phyloP scores from a whole-genome alignment of 202 grass and related monocot genomes.

The Carex arenaria region DNA sequence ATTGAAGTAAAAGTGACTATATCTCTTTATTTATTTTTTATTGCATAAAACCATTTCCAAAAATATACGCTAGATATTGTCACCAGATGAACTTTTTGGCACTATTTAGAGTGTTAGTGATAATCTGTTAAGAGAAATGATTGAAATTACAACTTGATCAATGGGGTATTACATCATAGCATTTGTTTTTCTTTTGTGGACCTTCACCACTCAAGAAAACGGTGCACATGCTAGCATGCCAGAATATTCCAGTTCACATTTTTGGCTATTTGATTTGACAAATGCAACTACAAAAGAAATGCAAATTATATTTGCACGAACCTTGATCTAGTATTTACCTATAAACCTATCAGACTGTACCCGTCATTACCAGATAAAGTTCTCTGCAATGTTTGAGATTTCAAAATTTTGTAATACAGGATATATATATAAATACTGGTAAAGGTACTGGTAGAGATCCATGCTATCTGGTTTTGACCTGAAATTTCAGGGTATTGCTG shows the following conservation, averaged over 20 bases:
- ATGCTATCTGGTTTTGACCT: background rate
- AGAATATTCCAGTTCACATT: slow-evolving; percentile 17
- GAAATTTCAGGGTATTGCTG: background rate
- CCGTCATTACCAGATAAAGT: background rate
- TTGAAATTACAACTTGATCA: slow-evolving; percentile 3
- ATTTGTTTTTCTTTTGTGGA: background rate
- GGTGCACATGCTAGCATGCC: background rate
- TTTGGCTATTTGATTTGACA: background rate
- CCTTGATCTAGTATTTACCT: background rate
- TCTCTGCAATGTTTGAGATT: background rate
- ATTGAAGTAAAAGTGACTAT: background rate
- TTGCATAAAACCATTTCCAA: background rate
- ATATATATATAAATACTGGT: background rate
- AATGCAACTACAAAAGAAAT: background rate
- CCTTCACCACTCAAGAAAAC: slow-evolving; percentile 10
- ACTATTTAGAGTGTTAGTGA: slow-evolving; percentile 7
- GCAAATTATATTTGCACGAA: background rate
- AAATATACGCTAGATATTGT: slow-evolving; percentile 4
- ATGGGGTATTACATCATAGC: slow-evolving; percentile 16
- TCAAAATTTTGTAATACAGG: background rate
- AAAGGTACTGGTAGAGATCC: background rate
- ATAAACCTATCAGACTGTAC: background rate
- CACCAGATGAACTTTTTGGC: slow-evolving; percentile 14
- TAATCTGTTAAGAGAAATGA: background rate
- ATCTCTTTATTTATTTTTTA: background rate